Percentiles rank a stretch among this genome's conserved stretches.
Evolutionary conservation across 192 early-diverging fungal species (phyloP).

Genomic region (Coemansia sp.): DNA sequence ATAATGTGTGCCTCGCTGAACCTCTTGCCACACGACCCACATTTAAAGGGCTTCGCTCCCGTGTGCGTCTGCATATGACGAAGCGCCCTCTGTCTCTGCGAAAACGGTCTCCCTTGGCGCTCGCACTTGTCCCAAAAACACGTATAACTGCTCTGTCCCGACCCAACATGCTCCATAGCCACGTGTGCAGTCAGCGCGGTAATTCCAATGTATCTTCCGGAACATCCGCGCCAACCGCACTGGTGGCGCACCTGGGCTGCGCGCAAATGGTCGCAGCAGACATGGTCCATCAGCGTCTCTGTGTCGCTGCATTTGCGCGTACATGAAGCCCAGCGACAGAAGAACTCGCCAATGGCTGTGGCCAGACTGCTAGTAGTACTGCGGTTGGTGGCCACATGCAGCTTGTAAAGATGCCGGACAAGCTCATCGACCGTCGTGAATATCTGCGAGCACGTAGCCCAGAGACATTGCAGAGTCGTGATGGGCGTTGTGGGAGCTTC

Average conservation of each 20-base stretch:
- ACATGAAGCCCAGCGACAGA: constrained; percentile 65
- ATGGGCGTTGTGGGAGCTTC: too few relatives aligned
- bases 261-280: constrained; percentile 57
- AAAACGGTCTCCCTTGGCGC: constrained; percentile 63
- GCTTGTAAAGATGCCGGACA: constrained; percentile 48
- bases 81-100: constrained; percentile 67
- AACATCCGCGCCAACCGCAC: constrained; percentile 72
- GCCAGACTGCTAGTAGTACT: constrained; percentile 4
- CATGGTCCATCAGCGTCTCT: constrained; percentile 58
- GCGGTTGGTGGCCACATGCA: constrained; percentile 48
- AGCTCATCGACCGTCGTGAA: constrained; percentile 46
- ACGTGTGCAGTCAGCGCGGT: constrained; percentile 43
- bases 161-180: constrained; percentile 37
- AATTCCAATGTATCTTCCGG: constrained; percentile 25
- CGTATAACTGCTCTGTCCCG: constrained; percentile 43
- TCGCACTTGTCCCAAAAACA: constrained; percentile 54
- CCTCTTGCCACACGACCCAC: constrained; percentile 67
- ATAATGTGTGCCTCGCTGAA: constrained; percentile 80
- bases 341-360: constrained; percentile 8
- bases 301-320: constrained; percentile 45
- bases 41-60: constrained; percentile 78
- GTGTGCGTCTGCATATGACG: constrained; percentile 85
- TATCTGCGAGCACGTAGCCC: constrained; percentile 63
- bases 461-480: constrained; percentile 60
- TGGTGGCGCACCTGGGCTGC: constrained; percentile 51